Evolutionary conservation across 345 rosid species (phyloP).

Genomic region (Angophora floribunda): DNA sequence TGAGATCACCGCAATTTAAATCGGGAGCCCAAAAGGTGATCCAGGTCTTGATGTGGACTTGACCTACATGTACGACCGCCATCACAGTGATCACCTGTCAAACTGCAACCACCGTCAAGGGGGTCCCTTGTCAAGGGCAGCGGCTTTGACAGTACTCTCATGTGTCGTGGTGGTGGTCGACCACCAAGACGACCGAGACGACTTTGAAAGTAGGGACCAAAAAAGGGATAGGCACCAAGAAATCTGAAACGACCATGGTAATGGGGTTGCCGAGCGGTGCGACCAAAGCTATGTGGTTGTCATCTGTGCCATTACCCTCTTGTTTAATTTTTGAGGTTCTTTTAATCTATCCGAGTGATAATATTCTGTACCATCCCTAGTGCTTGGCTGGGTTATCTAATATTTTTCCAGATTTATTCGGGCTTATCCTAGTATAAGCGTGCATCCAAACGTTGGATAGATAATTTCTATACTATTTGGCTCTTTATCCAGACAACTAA

Average conservation of each 20-base stretch:
- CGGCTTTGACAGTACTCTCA: not conserved
- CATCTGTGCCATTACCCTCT: not conserved
- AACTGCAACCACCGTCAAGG: not conserved
- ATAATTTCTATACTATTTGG: not conserved
- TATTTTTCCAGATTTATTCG: not conserved
- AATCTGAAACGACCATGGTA: not conserved
- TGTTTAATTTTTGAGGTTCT: not conserved
- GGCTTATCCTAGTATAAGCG: not conserved
- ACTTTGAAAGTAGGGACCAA: not conserved
- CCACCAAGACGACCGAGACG: not conserved
- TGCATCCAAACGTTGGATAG: not conserved
- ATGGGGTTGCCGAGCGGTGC: not conserved
- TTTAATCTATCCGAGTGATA: not conserved
- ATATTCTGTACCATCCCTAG: not conserved
- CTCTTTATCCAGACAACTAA: not conserved
- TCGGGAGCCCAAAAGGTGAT: not conserved
- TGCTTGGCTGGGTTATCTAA: not conserved
- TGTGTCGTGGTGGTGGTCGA: not conserved
- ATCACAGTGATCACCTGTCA: not conserved
- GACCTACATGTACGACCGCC: not conserved
- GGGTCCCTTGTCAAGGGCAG: not conserved
- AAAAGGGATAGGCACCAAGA: not conserved
- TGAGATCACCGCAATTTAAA: not conserved
- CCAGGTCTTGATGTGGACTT: not conserved
- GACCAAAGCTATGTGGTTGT: not conserved